These are phyloP conservation scores for Mortierella sp. DNA, from an alignment of 371 early-diverging fungal genomes.

Conservation along the genomic window DNA sequence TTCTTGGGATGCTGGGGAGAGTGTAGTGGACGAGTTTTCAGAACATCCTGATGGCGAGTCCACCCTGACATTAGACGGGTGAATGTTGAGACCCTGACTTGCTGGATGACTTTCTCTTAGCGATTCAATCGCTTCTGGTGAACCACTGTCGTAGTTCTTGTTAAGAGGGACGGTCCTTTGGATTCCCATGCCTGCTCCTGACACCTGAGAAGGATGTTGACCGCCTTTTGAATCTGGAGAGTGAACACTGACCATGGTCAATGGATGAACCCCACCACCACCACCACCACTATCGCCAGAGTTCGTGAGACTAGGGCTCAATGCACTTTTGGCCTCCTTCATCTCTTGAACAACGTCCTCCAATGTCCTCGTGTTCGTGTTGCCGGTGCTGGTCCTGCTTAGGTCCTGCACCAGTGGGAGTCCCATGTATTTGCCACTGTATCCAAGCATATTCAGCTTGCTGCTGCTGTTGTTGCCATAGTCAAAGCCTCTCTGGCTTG, in stretches of 20 bases:
- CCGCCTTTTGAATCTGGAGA: too few relatives aligned
- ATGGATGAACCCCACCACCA: constrained; percentile 3
- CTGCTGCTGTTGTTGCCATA: constrained; percentile 5
- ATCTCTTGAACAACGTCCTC: constrained; percentile 49
- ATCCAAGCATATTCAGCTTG: too few relatives aligned
- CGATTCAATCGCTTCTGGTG: constrained; percentile 3
- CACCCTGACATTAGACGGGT: constrained; percentile 1
- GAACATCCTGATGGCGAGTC: constrained; percentile 12
- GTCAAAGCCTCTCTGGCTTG: constrained; percentile 13
- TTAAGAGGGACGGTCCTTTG: too few relatives aligned
- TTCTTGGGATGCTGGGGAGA: too few relatives aligned
- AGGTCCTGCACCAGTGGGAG: constrained; percentile 12
- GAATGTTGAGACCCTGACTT: constrained; percentile 13
- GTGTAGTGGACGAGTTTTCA: constrained; percentile 9
- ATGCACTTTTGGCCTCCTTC: constrained; percentile 29
- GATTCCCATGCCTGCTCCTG: too few relatives aligned
- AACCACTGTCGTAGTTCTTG: too few relatives aligned
- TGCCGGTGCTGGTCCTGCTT: constrained; percentile 24
- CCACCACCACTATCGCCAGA: not conserved
- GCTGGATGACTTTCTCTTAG: constrained; percentile 13
- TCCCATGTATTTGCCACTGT: constrained; percentile 7
- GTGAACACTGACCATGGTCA: constrained; percentile 5
- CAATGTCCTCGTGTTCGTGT: constrained; percentile 20
- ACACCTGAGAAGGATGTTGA: too few relatives aligned
- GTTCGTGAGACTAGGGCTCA: constrained; percentile 8